Percentiles rank a stretch among this genome's conserved stretches.
These are phyloP conservation scores for Basipetospora chlamydospora DNA, from an alignment of 2,329 filamentous ascomycete species.

Conservation along the genomic window DNA sequence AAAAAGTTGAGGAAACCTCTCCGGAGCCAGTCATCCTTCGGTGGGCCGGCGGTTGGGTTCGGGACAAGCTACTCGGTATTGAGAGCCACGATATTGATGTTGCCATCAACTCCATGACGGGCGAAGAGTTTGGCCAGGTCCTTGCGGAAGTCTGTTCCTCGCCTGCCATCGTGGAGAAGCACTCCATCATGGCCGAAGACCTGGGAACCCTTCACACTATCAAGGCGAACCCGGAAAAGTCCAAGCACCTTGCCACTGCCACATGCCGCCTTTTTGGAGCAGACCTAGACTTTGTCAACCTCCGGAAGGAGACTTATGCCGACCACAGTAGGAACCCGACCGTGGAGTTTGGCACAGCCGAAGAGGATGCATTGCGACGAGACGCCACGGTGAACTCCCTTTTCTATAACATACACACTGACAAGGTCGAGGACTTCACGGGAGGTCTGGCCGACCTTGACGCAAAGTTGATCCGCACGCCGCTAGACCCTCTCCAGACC, in stretches of 20 bases:
- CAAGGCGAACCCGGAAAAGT: conserved; percentile 85
- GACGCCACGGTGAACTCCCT: conserved; percentile 93
- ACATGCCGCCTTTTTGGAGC: conserved; percentile 74
- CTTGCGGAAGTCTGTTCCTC: conserved; percentile 54
- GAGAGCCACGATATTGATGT: conserved; percentile 72
- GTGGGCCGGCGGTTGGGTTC: conserved; percentile 79
- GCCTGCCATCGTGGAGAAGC: conserved; percentile 44
- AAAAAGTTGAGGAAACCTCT: conserved; percentile 36
- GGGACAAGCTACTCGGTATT: conserved; percentile 63
- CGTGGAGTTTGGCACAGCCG: conserved; percentile 84
- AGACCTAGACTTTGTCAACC: conserved; percentile 87
- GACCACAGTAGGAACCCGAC: conserved; percentile 81
- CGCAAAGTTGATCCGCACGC: conserved; percentile 62
- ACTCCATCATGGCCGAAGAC: conserved; percentile 40
- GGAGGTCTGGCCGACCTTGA: conserved; percentile 64
- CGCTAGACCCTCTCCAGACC: conserved; percentile 75
- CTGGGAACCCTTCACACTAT: conserved; percentile 76
- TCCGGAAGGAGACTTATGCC: conserved; percentile 80
- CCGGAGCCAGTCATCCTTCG: conserved; percentile 48
- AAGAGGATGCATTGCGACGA: conserved; percentile 76
- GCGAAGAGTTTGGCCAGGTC: conserved; percentile 56
- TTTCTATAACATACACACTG: conserved; percentile 83
- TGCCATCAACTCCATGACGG: conserved; percentile 75
- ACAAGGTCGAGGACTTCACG: conserved; percentile 72
- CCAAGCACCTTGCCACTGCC: conserved; percentile 87